Base-by-base conservation (phyloP, 2,329 filamentous ascomycete species). In the Sphaerulina musiva region DNA sequence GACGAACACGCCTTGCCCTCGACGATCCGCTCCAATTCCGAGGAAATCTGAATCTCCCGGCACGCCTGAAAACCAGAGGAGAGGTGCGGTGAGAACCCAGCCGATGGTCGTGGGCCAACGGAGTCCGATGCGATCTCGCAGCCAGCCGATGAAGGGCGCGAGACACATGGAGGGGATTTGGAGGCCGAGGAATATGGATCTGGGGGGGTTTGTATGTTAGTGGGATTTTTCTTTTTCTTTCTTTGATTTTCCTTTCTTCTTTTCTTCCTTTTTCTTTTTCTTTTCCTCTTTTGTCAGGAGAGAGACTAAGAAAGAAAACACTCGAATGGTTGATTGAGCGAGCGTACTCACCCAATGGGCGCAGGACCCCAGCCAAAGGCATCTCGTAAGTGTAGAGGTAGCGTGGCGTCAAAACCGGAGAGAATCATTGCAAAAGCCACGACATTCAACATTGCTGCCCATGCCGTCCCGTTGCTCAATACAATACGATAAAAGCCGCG, bases 41-140 rank as follows among this genome's bases (percentile, higher is more conserved):
- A 53, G 51, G 29, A 60, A 55, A 11, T 57, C 40, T 10, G 46
- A 48, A 31, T 56, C 38, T 10, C 53, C 55, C 10, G 59, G 59
- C 7, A 61, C 55, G n/a, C 59, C 59, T 10, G 53, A 34, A 23
- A 61, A 58, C 59, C 59, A 61, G 4, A 61, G 38, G 6, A 61
- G 31, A 2, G 53, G 55, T 6, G 57, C 59, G 2, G 39, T 50
- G 4, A 57, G 20, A 3, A 53, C 31, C 57, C 57, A 62, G 11
- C 59, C 59, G 12, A 60, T 46, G 11, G 57, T 48, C 0, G 58
- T 59, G 0, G 59, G 57, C 55, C 55, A 60, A 23, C 51, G 48
- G 1, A 60, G 51, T 5, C 59, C 59, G 7, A 57, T 46, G 10
- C 53, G 55, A 29, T 62, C 59, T 43, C 53, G 47, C 6, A 62